Conservation (phyloP, 192 early-diverging fungal genomes). For the Spinellus fusiger region DNA sequence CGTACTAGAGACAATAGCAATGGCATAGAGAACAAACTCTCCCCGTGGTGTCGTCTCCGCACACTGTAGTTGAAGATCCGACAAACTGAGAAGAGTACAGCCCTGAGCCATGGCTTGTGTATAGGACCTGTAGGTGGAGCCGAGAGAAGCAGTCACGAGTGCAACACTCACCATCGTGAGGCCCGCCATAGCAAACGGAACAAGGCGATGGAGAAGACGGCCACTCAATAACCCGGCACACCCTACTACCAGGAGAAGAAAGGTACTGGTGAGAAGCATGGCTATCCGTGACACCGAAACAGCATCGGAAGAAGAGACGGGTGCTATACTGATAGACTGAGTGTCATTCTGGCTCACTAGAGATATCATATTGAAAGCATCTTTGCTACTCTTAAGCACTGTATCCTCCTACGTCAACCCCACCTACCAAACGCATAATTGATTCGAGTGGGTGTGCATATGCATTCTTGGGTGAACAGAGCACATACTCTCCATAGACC, state of each 20-base stretch:
- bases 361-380: not conserved
- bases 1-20: not conserved
- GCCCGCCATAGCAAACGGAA: not conserved
- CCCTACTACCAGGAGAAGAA: not conserved
- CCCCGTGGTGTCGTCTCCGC: no score
- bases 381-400: not conserved
- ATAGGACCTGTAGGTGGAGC: not conserved
- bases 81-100: not conserved
- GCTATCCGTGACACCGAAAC: not conserved
- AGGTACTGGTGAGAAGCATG: not conserved
- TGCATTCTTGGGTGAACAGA: not conserved
- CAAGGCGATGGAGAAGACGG: not conserved
- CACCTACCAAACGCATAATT: conserved; percentile 13
- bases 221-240: not conserved
- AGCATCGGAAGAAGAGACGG: not conserved
- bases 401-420: not conserved
- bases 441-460: conserved; percentile 2
- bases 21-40: not conserved
- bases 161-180: not conserved
- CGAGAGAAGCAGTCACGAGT: not conserved
- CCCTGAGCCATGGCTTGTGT: not conserved
- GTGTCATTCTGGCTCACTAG: not conserved
- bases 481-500: not conserved
- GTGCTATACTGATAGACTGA: not conserved
- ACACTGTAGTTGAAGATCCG: not conserved